Evolutionary conservation across 1,139 yeast genomes (phyloP), one percentile per base, ranked within the genome.

Genomic region (Geotrichum klebahnii): DNA sequence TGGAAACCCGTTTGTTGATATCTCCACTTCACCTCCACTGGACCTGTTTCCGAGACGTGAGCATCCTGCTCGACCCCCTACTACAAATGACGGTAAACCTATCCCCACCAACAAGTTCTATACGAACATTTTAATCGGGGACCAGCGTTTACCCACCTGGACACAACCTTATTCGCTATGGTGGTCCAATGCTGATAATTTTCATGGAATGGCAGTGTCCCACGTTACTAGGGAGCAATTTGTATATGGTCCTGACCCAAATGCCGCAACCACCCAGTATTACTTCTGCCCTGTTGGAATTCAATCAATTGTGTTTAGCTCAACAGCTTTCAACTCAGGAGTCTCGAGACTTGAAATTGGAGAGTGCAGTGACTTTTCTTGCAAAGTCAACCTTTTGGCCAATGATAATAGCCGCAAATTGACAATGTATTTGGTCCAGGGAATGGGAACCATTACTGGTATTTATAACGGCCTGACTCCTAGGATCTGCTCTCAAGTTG

Each of bases 101-200:
- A 74, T 81, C 43, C 80, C 80, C 56, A 88, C 97, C 17, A 89
- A 89, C 69, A 87, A 88, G 64, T 89, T 87, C 66, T 88, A 84
- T 64, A 83, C 86, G 8, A 89, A 89, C 67, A 69, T 88, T 63
- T 69, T 87, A 54, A 75, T 89, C 22, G 92, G 75, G 1, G 69
- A 70, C 37, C 92, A 85, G 62, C 76, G 77, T 9, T 68, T 78
- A 49, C 83, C 78, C 2, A 77, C 82, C 3, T 87, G 86, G 82
- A 79, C 95, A 1, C 89, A 83, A 60, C 97, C 97, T 1, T 88
- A 86, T 62, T 81, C 88, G 1, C 67, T 88, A 39, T 86, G 87
- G 82, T 81, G 73, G 65, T 69, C 78, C 3, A 70, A 64, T 41
- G 75, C 71, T 20, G 57, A 63, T 5, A 67, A 66, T 20, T 73